Conservation (phyloP, 352 stramenopile species). For the Aphanomyces euteiches region DNA sequence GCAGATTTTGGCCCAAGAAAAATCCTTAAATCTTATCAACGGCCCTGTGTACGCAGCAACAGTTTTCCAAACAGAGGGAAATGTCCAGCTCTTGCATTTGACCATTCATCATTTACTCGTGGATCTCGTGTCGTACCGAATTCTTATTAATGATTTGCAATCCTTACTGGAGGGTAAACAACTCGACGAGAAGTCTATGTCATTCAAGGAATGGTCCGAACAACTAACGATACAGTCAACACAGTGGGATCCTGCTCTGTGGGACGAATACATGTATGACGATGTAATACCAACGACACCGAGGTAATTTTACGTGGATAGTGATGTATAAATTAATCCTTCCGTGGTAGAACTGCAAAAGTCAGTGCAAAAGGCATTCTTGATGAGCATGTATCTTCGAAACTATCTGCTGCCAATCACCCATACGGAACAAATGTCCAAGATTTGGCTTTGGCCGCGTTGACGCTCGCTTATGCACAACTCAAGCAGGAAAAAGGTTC, state of each 20-base stretch:
- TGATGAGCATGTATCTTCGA: background rate
- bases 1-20: background rate
- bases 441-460: background rate
- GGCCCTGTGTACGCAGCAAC: background rate
- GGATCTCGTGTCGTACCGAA: constrained; percentile 3
- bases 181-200: background rate
- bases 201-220: constrained; percentile 5
- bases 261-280: background rate
- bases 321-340: background rate
- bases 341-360: background rate
- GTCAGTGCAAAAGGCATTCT: background rate
- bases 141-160: constrained; percentile 4
- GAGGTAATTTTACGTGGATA: background rate
- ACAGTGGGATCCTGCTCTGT: background rate
- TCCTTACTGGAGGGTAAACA: background rate
- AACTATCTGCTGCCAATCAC: background rate
- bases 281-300: background rate
- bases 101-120: constrained; percentile 9
- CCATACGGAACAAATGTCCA: constrained; percentile 6
- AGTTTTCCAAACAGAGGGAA: background rate
- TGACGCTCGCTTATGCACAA: background rate
- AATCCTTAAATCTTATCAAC: background rate
- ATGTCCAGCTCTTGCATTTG: background rate
- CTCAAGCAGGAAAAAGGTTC: background rate
- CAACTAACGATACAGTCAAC: background rate